Base-by-base conservation (phyloP, 164 flowering plant genomes). In the Annona squamosa region DNA sequence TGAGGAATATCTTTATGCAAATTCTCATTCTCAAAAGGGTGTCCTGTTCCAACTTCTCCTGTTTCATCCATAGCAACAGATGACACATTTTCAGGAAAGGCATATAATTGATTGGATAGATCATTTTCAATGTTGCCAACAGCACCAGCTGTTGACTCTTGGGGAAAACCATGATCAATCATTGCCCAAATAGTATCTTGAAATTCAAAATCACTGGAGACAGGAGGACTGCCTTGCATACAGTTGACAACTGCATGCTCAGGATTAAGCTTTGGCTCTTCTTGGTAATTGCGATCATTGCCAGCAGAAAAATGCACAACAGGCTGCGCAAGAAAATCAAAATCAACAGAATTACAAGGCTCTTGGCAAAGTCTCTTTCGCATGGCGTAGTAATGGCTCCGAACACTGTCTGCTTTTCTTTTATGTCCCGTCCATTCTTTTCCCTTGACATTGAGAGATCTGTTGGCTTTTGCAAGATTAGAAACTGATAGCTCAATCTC, bases 301-400 rank as follows among this genome's bases (percentile, higher is more conserved):
- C 79, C 84, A 65, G 77, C 46, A 67, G 76, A 84, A 69, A 76
- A 71, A 75, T 68, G 70, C 77, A 77, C 62, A 77, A 61, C 63
- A 16, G 87, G 87, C 61, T 81, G 85, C 77, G 78, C 75, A 56
- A 84, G 85, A 74, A 81, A 84, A 71, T 77, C 78, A 48, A 82
- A 63, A 75, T 85, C 91, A 72, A 80, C 48, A 62, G 83, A 77
- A 71, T 81, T 78, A 76, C 81, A 75, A 46, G 88, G 88, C 57
- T 88, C 91, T 76, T 59, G 80, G 72, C 84, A 76, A 67, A 90
- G 83, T 81, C 87, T 88, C 81, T 90, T 92, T 61, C 94, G 85
- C 90, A 85, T 74, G n/a, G 97, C 88, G 87, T 90, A 83, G 75
- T 89, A 92, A 68, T 80, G 79, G 70, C 75, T 84, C 42, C 91